Percentiles rank a stretch among this genome's conserved stretches.
Evolutionary conservation across 495 filamentous ascomycete species (phyloP).

Genomic region (Annulohypoxylon stygium): DNA sequence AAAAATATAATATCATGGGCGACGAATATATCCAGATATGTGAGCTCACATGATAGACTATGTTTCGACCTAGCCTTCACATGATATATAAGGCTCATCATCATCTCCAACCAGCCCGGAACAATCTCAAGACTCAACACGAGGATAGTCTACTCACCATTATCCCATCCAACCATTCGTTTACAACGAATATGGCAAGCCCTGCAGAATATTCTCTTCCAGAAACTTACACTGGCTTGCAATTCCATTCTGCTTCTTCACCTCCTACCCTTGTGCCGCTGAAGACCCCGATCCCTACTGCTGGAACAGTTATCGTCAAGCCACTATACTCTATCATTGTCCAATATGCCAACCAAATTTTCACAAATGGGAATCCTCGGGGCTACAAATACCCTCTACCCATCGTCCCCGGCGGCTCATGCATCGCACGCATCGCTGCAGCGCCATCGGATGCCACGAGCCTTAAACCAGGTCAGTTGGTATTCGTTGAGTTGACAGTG

Average conservation of each 20-base stretch:
- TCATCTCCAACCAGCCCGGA: neutral
- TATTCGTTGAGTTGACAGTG: conserved; percentile 59
- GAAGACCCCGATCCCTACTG: conserved; percentile 39
- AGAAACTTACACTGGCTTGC: conserved; percentile 42
- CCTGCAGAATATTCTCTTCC: conserved; percentile 31
- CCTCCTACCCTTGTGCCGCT: conserved; percentile 36
- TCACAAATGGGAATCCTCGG: conserved; percentile 45
- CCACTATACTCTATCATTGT: conserved; percentile 45
- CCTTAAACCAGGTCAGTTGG: conserved; percentile 61
- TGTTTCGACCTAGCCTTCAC: neutral
- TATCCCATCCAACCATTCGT: neutral
- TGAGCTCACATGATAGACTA: neutral
- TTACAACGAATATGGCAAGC: conserved; percentile 21
- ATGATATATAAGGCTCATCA: conserved; percentile 4
- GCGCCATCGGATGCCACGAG: conserved; percentile 61
- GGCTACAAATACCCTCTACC: conserved; percentile 48
- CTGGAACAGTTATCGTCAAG: conserved; percentile 42
- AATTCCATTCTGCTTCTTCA: conserved; percentile 44
- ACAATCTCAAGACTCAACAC: neutral
- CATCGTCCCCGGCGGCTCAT: conserved; percentile 42
- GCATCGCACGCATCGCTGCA: conserved; percentile 60
- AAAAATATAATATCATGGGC: neutral
- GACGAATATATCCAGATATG: neutral
- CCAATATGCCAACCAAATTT: conserved; percentile 46
- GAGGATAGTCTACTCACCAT: neutral